These are phyloP conservation scores for Pyrrhoderma lamaoense DNA, from an alignment of 1,284 basidiomycete species.

Conservation along the genomic window DNA sequence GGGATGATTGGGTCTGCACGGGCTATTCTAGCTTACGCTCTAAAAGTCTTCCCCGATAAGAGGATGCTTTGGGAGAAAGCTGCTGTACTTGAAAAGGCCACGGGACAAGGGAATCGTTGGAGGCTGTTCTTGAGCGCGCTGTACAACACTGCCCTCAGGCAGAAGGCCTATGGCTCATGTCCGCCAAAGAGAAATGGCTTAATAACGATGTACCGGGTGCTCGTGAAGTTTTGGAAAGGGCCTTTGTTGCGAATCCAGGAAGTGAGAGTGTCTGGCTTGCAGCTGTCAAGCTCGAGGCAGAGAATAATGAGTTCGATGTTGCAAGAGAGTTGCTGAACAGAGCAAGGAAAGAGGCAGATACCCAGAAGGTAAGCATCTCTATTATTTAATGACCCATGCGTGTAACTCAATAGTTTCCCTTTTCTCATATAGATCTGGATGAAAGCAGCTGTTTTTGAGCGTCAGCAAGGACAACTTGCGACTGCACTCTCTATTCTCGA, in stretches of 20 bases:
- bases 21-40: constrained; percentile 82
- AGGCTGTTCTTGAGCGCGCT: constrained; percentile 75
- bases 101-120: constrained; percentile 80
- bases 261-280: constrained; percentile 97
- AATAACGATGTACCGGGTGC: constrained; percentile 84
- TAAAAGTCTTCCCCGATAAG: constrained; percentile 86
- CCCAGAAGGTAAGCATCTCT: constrained; percentile 70
- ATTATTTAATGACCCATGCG: constrained; percentile 2
- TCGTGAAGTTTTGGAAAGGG: constrained; percentile 78
- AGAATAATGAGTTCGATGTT: constrained; percentile 84
- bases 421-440: constrained; percentile 78
- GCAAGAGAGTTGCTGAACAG: constrained; percentile 83
- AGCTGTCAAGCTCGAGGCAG: constrained; percentile 92
- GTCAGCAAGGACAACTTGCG: constrained; percentile 75
- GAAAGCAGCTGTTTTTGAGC: constrained; percentile 94
- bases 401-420: constrained; percentile 5
- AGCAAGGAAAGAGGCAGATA: constrained; percentile 85
- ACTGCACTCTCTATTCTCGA: constrained; percentile 70
- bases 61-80: constrained; percentile 83
- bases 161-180: constrained; percentile 95
- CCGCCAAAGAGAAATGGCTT: constrained; percentile 92
- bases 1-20: constrained; percentile 79
- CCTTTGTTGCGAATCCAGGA: constrained; percentile 93
- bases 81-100: constrained; percentile 89
- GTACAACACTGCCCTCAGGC: constrained; percentile 89